Conservation (phyloP, 1,284 basidiomycete species). For the Pascua guehoae region DNA sequence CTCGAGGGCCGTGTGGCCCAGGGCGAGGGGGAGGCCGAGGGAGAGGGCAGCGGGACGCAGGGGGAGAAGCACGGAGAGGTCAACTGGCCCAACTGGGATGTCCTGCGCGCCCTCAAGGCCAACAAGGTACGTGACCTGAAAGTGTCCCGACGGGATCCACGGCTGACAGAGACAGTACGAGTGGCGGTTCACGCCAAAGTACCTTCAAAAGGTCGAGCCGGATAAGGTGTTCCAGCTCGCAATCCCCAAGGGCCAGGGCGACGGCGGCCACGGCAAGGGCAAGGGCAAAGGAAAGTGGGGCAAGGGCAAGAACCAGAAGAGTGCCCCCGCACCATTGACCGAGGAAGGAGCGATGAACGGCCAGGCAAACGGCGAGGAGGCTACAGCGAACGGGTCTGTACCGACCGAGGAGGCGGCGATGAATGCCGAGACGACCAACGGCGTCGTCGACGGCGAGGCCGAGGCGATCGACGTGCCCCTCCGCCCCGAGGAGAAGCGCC, state of each 20-base stretch:
- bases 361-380: conserved; percentile 39
- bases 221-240: conserved; percentile 44
- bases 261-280: conserved; percentile 3
- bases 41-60: conserved; percentile 55
- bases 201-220: conserved; percentile 59
- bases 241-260: conserved; percentile 4
- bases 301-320: conserved; percentile 10
- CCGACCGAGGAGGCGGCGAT: conserved; percentile 27
- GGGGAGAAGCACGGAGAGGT: conserved; percentile 72
- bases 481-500: conserved; percentile 77
- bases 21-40: conserved; percentile 53
- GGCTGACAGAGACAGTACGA: conserved; percentile 45
- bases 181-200: conserved; percentile 68
- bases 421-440: conserved; percentile 24
- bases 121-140: conserved; percentile 58
- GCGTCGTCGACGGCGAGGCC: conserved; percentile 32
- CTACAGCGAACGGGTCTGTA: conserved; percentile 26
- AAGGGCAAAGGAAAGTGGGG: not conserved
- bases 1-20: conserved; percentile 24
- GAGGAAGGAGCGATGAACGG: conserved; percentile 35
- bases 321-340: conserved; percentile 38
- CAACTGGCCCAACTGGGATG: conserved; percentile 64
- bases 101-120: conserved; percentile 60
- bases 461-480: conserved; percentile 52
- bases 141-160: no score